Conservation (phyloP, 2,329 filamentous ascomycete genomes). For the Clathrospora elynae region DNA sequence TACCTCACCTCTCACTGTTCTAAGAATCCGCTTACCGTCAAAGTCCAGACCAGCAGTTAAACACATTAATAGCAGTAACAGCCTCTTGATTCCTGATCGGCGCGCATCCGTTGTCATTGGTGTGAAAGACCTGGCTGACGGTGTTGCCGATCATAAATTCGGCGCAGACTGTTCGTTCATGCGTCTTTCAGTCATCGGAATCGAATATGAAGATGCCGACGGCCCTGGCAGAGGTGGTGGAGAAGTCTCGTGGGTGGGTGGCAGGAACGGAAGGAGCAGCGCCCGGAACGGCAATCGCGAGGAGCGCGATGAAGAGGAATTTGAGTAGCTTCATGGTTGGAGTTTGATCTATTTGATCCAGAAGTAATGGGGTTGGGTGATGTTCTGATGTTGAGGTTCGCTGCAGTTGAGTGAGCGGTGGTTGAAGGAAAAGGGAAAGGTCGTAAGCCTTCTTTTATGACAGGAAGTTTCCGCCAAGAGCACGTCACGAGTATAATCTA, state of each 20-base stretch:
- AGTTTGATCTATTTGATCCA: too few species aligned
- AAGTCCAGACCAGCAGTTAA: slow-evolving; percentile 4
- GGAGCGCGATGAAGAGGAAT: too few species aligned
- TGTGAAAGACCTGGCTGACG: slow-evolving; percentile 1
- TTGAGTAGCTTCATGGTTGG: too few species aligned
- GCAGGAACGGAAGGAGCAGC: neutral
- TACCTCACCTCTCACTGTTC: neutral
- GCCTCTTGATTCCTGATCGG: neutral
- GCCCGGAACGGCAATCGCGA: too few species aligned
- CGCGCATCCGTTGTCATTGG: slow-evolving; percentile 3
- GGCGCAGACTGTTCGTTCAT: slow-evolving; percentile 3
- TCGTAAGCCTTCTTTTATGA: too few species aligned
- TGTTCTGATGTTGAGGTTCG: too few species aligned
- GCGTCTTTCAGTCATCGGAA: neutral
- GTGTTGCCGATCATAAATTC: slow-evolving; percentile 5
- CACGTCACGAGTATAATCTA: too few species aligned
- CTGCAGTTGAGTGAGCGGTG: too few species aligned
- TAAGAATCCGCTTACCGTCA: slow-evolving; percentile 1
- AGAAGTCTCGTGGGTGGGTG: neutral
- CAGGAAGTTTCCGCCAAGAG: too few species aligned
- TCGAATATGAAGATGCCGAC: neutral
- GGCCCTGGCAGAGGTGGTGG: neutral
- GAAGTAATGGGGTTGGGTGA: too few species aligned
- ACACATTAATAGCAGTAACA: slow-evolving; percentile 1
- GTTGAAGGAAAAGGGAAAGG: too few species aligned